Conservation (phyloP, 1,139 yeast species). For the Pichia sp. region DNA sequence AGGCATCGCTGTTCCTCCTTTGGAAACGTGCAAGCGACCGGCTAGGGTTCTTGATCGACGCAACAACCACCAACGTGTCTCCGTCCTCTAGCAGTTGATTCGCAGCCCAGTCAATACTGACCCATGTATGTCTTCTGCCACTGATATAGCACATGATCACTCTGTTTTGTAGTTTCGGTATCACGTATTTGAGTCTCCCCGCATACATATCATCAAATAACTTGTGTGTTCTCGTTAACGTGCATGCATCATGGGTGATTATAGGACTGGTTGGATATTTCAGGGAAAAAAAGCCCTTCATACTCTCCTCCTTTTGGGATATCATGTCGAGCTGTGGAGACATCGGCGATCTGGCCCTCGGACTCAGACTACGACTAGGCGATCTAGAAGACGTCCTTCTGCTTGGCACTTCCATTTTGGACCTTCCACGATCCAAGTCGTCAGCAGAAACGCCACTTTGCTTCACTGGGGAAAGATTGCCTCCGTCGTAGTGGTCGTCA, state of each 20-base stretch:
- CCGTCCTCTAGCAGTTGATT: slow-evolving; percentile 51
- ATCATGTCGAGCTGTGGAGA: slow-evolving; percentile 9
- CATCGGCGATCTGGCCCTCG: slow-evolving; percentile 6
- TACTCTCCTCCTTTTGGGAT: slow-evolving; percentile 1
- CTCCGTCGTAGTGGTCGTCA: not conserved
- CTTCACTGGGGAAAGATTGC: not conserved
- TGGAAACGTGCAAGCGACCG: slow-evolving; percentile 17
- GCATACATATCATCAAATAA: slow-evolving; percentile 34
- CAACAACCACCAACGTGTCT: slow-evolving; percentile 54
- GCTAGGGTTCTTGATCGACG: slow-evolving; percentile 38
- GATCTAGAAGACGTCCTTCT: slow-evolving; percentile 12
- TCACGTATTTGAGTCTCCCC: slow-evolving; percentile 23
- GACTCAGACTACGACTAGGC: slow-evolving; percentile 16
- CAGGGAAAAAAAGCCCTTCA: slow-evolving; percentile 7
- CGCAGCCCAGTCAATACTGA: slow-evolving; percentile 66
- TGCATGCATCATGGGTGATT: slow-evolving; percentile 43
- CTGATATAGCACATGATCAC: slow-evolving; percentile 59
- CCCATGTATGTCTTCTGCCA: slow-evolving; percentile 77
- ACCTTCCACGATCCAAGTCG: slow-evolving; percentile 8
- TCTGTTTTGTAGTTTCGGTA: slow-evolving; percentile 48
- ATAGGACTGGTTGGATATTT: slow-evolving; percentile 32
- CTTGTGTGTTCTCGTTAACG: slow-evolving; percentile 44
- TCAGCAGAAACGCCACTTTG: not conserved
- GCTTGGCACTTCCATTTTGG: not conserved
- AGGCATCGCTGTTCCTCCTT: slow-evolving; percentile 7